phyloP scores from a whole-genome alignment of 805 yeast genomes.

The Suhomyces sp. region DNA sequence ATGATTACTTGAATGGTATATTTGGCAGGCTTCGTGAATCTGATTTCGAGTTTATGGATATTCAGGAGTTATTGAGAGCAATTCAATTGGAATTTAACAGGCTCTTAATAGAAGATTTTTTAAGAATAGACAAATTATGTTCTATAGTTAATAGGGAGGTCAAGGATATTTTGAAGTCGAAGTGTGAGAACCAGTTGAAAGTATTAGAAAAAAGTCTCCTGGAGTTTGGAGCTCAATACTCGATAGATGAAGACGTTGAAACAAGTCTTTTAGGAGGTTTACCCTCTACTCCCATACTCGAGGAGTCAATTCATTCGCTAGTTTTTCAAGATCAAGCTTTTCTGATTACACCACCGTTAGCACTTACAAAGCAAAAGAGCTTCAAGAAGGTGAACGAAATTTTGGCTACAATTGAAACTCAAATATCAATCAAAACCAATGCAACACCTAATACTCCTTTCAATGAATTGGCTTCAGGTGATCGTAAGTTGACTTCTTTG shows the following conservation, averaged over 20 bases:
- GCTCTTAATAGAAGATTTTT: constrained; percentile 18
- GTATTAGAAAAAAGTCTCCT: constrained; percentile 1
- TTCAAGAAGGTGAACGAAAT: constrained; percentile 18
- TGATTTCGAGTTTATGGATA: constrained; percentile 11
- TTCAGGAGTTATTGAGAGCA: constrained; percentile 11
- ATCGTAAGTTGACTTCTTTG: neutral
- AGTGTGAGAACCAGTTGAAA: constrained; percentile 18
- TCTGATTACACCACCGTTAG: constrained; percentile 41
- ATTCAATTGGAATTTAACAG: constrained; percentile 16
- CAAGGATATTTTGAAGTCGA: constrained; percentile 16
- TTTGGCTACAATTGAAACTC: constrained; percentile 19
- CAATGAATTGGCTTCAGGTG: neutral
- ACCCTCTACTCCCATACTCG: too few species aligned
- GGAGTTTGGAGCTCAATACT: neutral
- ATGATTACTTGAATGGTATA: constrained; percentile 13
- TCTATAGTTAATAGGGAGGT: constrained; percentile 25
- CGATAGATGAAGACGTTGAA: neutral
- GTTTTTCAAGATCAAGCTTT: constrained; percentile 37
- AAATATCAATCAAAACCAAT: constrained; percentile 10
- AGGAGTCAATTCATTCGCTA: constrained; percentile 29
- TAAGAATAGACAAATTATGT: constrained; percentile 18
- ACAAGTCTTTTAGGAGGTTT: too few species aligned
- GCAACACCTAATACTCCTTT: neutral
- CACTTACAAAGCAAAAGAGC: constrained; percentile 31
- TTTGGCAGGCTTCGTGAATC: constrained; percentile 18